Evolutionary conservation across 257 asterid species (phyloP).

Genomic region (Agastache rugosa): DNA sequence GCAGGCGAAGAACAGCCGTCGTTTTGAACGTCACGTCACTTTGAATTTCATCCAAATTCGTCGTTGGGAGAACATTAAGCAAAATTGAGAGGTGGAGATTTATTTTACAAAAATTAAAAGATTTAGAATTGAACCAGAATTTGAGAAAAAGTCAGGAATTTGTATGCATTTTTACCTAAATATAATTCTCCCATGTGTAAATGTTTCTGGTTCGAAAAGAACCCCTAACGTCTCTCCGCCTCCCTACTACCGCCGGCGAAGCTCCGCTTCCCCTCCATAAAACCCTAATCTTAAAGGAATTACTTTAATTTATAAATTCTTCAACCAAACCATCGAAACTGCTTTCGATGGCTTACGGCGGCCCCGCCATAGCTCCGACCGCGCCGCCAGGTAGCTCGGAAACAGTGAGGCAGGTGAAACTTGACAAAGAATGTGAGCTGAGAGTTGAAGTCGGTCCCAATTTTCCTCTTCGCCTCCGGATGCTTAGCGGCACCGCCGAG

Average conservation of each 20-base stretch:
- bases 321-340: conserved; percentile 13
- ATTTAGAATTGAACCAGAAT: too few species aligned
- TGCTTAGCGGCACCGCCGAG: conserved; percentile 83
- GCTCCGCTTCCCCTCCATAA: not conserved
- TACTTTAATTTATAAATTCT: not conserved
- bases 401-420: conserved; percentile 72
- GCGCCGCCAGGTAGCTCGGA: conserved; percentile 57
- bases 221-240: conserved; percentile 19
- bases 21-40: too few species aligned
- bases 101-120: too few species aligned
- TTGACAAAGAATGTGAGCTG: conserved; percentile 91
- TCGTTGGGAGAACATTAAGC: too few species aligned
- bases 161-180: too few species aligned
- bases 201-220: not conserved
- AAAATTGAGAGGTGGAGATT: too few species aligned
- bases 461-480: conserved; percentile 78
- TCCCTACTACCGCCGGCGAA: not conserved
- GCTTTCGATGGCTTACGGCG: conserved; percentile 70
- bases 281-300: not conserved
- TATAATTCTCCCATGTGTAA: not conserved
- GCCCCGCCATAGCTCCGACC: conserved; percentile 58
- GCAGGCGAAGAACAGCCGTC: too few species aligned
- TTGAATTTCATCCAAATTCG: too few species aligned
- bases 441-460: conserved; percentile 86
- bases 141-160: too few species aligned